Base-by-base conservation (phyloP, 148 eudicot species). In the Simmondsia chinensis region DNA sequence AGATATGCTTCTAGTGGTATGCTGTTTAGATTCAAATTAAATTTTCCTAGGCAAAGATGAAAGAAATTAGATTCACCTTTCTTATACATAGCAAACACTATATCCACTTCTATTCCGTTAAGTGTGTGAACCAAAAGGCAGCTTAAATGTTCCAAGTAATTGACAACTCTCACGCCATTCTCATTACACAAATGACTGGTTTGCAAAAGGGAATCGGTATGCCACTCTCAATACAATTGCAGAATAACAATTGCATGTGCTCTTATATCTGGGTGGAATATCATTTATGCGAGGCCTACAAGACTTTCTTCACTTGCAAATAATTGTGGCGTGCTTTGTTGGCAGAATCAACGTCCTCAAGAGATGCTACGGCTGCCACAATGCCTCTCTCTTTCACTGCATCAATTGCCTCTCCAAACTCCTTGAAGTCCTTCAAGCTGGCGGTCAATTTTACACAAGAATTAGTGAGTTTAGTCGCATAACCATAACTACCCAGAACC, bases 321-420 rank as follows among this genome's bases (percentile, higher is more conserved):
- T 73, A 91, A 66, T 79, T 29, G 10, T 86, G 43, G 0, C 71
- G 69, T 20, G 60, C 50, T 58, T 72, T 75, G 69, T 82, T 72
- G 25, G 89, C 94, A 42, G 77, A 74, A 33, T 77, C 83, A 8
- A 82, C 87, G 31, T 86, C 99, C 19, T 91, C 99, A 0, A 82
- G 86, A 45, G 96, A 91, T 33, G 99, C 94, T 65, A 91, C 99
- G 18, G 88, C 81, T 10, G 86, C 99, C 60, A 75, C 79, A 11
- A 82, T 66, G 25, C 99, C 99, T 57, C 58, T 77, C 52, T 72
- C 75, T 64, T 91, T 91, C 9, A 91, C 89, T 5, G 67, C 71
- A 49, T 86, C 89, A 25, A 91, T 52, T 14, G 69, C 79, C 16
- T 72, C 80, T 4, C 77, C 89, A 60, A 91, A 91, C 59, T 91